Conservation (phyloP, 208 protist genomes). For the Naegleria lovaniensis region DNA sequence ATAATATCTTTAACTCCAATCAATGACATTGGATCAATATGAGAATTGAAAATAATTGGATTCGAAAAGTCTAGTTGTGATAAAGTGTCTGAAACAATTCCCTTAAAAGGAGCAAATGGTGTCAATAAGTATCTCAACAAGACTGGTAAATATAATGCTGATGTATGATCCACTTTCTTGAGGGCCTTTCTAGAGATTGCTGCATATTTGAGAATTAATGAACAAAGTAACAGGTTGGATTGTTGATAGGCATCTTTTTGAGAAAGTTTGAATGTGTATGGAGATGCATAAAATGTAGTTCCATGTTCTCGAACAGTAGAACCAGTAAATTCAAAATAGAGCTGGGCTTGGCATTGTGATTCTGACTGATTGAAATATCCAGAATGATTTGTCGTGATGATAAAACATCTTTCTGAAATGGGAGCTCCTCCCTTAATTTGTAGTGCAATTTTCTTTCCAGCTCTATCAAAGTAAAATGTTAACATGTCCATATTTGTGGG, state of each 20-base stretch:
- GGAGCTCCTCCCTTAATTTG: neutral
- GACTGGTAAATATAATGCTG: neutral
- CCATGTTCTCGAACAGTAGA: neutral
- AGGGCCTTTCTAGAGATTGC: neutral
- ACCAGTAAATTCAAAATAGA: neutral
- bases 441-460: neutral
- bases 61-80: neutral
- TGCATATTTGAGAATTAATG: neutral
- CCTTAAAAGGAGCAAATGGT: slow-evolving; percentile 23
- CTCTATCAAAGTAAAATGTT: neutral
- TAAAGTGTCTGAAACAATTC: neutral
- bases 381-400: neutral
- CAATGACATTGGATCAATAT: neutral
- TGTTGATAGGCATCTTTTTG: neutral
- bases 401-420: neutral
- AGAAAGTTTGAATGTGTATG: neutral
- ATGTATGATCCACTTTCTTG: neutral
- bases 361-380: too few relatives aligned
- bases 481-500: neutral
- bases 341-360: neutral
- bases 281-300: neutral
- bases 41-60: neutral
- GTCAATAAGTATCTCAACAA: neutral
- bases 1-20: too few relatives aligned
- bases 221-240: neutral